Evolutionary conservation across 1,284 basidiomycete species (phyloP), one percentile per base, ranked within the genome.

Genomic region (Psilocybe mexicana): DNA sequence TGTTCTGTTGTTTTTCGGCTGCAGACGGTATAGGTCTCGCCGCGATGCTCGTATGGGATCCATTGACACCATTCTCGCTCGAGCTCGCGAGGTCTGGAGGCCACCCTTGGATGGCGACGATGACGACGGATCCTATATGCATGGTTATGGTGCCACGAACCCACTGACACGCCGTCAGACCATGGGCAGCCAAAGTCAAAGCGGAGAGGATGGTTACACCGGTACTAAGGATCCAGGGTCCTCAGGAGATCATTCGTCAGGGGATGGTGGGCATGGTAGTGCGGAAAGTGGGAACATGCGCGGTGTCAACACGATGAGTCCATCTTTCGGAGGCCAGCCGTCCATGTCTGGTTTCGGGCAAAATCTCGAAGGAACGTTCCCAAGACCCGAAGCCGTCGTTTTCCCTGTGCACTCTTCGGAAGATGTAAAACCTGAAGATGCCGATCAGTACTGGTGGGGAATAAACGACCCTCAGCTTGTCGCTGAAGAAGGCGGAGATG

Each of bases 21-120:
- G 71, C 56, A 65, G 63, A 48, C 61, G 67, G 25, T 67, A 64
- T 47, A 65, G 63, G 52, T 43, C 64, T n/a, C 60, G 60, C 24
- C 55, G 49, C 23, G 38, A 46, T 18, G 50, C 52, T 25, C 44
- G 30, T 18, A 25, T 58, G 8, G 63, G 59, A 3, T 63, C 62
- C 7, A 61, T 48, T 11, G 63, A 64, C 12, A 57, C 61, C 43
- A 61, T 65, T 47, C 59, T 66, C 12, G 57, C 57, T 18, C 48
- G 58, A 14, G 57, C 63, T 14, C 61, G 60, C 11, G 46, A 58
- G 25, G 47, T 51, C 6, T 72, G 70, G 70, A 63, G 67, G 35
- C 63, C 65, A 23, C 70, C 71, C 23, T 57, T 73, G 11, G 70
- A 68, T 45, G 68, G 63, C 5, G 69, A 70, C 26, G 69, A 69